Percentiles rank a stretch among this genome's conserved stretches.
Conservation (phyloP, 768 basidiomycete genomes). For the Pisolithus microcarpus region DNA sequence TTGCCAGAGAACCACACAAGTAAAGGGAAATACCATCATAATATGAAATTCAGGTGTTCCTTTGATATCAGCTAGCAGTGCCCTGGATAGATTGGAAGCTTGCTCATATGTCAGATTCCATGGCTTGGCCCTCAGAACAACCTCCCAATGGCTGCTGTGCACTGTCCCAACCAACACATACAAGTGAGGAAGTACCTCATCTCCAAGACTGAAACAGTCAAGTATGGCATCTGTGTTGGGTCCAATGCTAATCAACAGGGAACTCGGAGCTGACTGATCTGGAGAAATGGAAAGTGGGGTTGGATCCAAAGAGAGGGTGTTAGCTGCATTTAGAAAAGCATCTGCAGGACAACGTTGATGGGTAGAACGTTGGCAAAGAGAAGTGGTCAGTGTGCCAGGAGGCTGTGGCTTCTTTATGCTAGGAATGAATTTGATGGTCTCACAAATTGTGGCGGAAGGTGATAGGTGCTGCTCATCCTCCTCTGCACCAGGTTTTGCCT, state of each 20-base stretch:
- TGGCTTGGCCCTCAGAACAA: slow-evolving; percentile 7
- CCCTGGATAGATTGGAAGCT: too few species aligned
- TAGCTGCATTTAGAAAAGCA: too few species aligned
- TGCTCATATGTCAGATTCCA: not conserved
- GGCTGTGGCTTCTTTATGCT: not conserved
- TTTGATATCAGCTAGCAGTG: too few species aligned
- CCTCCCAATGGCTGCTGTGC: slow-evolving; percentile 2
- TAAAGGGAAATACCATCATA: too few species aligned
- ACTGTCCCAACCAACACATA: not conserved
- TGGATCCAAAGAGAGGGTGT: not conserved
- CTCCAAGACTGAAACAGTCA: not conserved
- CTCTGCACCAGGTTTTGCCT: too few species aligned
- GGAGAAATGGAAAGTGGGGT: not conserved
- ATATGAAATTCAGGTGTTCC: not conserved
- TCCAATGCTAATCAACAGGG: slow-evolving; percentile 4
- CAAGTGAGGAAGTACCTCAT: not conserved
- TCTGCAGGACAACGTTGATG: not conserved
- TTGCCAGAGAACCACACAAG: too few species aligned
- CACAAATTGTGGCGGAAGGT: not conserved
- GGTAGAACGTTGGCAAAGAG: not conserved
- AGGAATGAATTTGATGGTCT: not conserved
- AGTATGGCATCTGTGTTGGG: slow-evolving; percentile 4
- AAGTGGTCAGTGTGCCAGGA: not conserved
- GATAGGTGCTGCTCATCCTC: too few species aligned
- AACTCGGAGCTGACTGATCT: not conserved